Percentiles rank a stretch among this genome's conserved stretches.
phyloP scores from a whole-genome alignment of 2,329 filamentous ascomycete genomes.

The Elsinoe australis region DNA sequence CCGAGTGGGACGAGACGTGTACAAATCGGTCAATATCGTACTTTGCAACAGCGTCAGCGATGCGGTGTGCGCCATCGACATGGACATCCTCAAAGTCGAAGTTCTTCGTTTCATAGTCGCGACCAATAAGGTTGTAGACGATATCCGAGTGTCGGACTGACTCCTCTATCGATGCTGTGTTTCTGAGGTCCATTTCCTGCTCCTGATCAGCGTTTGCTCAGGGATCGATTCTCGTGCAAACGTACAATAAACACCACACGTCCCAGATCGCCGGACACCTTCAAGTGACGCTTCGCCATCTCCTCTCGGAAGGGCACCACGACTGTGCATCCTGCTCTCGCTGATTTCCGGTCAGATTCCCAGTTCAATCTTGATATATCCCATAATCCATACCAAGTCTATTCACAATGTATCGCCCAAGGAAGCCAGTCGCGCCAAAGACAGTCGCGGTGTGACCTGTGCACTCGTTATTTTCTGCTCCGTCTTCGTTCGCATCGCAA shows the following conservation, averaged over 20 bases:
- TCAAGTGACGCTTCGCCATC: slow-evolving; percentile 95
- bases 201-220: slow-evolving; percentile 13
- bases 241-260: slow-evolving; percentile 75
- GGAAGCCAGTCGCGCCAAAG: slow-evolving; percentile 91
- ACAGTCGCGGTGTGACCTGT: slow-evolving; percentile 91
- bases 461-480: slow-evolving; percentile 28
- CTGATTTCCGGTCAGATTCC: slow-evolving; percentile 41
- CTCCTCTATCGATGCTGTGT: slow-evolving; percentile 92
- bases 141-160: slow-evolving; percentile 95
- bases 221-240: background rate
- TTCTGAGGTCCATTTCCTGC: slow-evolving; percentile 88
- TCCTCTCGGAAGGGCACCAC: slow-evolving; percentile 92
- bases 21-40: slow-evolving; percentile 97
- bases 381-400: slow-evolving; percentile 57
- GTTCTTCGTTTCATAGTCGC: slow-evolving; percentile 98
- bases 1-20: slow-evolving; percentile 93
- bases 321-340: slow-evolving; percentile 87
- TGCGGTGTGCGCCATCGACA: slow-evolving; percentile 83
- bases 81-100: slow-evolving; percentile 90
- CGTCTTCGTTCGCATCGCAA: slow-evolving; percentile 19
- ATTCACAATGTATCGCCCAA: slow-evolving; percentile 97
- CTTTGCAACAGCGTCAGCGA: slow-evolving; percentile 89
- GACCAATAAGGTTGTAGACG: slow-evolving; percentile 91
- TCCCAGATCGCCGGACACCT: slow-evolving; percentile 90
- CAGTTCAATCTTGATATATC: background rate